phyloP scores from a whole-genome alignment of 148 eudicot genomes.

The Cornus suecica region DNA sequence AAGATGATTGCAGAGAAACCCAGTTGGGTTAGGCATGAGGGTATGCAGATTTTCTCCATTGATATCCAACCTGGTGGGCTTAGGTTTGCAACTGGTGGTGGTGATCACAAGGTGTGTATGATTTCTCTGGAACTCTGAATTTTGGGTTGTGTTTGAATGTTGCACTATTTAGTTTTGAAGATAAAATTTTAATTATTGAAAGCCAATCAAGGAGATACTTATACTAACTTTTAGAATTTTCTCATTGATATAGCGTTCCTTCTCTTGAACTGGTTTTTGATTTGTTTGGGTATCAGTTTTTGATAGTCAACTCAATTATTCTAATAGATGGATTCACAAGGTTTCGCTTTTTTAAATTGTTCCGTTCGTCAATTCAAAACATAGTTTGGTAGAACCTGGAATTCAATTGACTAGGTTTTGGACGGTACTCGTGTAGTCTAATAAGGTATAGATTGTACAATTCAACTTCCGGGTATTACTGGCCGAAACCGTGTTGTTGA shows the following conservation, averaged over 20 bases:
- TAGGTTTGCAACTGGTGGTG: constrained; percentile 97
- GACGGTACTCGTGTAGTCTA: background rate
- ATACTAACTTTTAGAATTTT: background rate
- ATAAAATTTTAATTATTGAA: background rate
- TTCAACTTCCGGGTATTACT: background rate
- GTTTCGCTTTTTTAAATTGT: background rate
- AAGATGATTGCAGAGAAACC: constrained; percentile 94
- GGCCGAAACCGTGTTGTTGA: too few relatives aligned
- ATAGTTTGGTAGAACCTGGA: background rate
- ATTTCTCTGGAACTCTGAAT: background rate
- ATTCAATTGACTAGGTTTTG: background rate
- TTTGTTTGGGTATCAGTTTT: background rate
- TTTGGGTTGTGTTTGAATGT: background rate
- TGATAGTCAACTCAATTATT: background rate
- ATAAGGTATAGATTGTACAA: background rate
- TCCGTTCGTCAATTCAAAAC: background rate
- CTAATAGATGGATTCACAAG: background rate
- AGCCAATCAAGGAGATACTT: background rate
- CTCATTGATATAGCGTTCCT: background rate
- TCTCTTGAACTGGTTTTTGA: background rate
- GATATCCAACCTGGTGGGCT: constrained; percentile 91
- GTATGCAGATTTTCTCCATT: constrained; percentile 91
- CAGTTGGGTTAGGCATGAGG: constrained; percentile 85
- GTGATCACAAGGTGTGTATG: constrained; percentile 82
- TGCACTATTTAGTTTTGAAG: background rate